phyloP scores from a whole-genome alignment of 1,284 basidiomycete genomes.

The Phenoliferia sp. region DNA sequence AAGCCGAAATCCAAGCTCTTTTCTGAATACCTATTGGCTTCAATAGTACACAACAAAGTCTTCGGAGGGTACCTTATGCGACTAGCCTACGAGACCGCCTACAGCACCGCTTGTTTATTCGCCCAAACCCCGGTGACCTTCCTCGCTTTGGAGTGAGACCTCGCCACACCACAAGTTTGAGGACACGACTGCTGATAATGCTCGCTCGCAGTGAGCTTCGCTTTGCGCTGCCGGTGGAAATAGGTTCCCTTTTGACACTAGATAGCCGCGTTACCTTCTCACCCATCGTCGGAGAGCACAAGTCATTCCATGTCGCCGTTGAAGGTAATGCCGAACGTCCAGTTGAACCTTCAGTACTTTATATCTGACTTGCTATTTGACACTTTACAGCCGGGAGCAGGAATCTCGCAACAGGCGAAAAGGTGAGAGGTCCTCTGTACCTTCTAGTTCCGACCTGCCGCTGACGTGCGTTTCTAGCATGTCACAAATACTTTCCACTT shows the following conservation, averaged over 20 bases:
- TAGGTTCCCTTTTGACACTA: slow-evolving; percentile 27
- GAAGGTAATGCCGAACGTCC: too few species aligned
- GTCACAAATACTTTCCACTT: slow-evolving; percentile 33
- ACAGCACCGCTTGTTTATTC: slow-evolving; percentile 40
- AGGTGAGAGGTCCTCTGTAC: background rate
- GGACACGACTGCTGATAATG: background rate
- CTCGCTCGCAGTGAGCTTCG: slow-evolving; percentile 27
- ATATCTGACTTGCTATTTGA: background rate
- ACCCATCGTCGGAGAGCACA: slow-evolving; percentile 20
- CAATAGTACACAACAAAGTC: slow-evolving; percentile 12
- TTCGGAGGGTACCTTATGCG: slow-evolving; percentile 34
- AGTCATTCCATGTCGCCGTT: slow-evolving; percentile 24
- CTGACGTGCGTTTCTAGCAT: slow-evolving; percentile 1
- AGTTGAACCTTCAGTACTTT: too few species aligned
- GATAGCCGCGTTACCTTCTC: slow-evolving; percentile 30
- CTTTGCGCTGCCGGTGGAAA: slow-evolving; percentile 34
- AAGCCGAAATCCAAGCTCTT: background rate
- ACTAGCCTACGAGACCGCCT: slow-evolving; percentile 42
- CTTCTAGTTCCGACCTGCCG: slow-evolving; percentile 6
- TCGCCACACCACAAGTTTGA: background rate
- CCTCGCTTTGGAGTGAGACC: slow-evolving; percentile 39
- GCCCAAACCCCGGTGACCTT: slow-evolving; percentile 41
- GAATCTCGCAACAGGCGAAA: background rate
- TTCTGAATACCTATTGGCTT: background rate
- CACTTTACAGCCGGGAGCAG: background rate